Percentiles rank a stretch among this genome's conserved stretches.
These are phyloP conservation scores for Eimeria necatrix DNA, from an alignment of 169 alveolate species.

Conservation along the genomic window DNA sequence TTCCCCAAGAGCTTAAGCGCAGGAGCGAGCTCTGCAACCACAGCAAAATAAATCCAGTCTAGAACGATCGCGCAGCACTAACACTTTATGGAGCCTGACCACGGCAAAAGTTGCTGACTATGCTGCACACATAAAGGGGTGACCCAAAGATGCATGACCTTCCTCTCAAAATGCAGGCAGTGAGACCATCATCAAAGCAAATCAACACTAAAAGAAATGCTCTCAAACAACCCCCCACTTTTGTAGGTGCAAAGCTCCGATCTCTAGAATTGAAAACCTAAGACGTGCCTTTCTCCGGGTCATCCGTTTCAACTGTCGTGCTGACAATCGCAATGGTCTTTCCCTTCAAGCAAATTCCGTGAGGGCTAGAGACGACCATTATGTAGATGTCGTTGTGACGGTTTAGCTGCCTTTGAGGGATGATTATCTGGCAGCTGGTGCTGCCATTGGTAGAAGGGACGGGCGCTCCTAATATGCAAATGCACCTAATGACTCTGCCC, in stretches of 20 bases:
- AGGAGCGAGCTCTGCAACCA: conserved; percentile 92
- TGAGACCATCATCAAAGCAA: not conserved
- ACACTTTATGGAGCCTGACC: no score
- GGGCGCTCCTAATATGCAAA: conserved; percentile 97
- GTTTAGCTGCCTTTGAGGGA: conserved; percentile 97
- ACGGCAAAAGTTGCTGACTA: not conserved
- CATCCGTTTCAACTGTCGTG: conserved; percentile 97
- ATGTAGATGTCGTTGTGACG: conserved; percentile 96
- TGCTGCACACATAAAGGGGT: not conserved
- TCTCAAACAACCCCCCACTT: not conserved
- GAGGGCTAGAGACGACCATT: conserved; percentile 96
- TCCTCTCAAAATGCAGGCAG: not conserved
- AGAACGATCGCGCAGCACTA: no score
- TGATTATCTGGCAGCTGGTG: conserved; percentile 97
- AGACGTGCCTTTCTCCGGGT: conserved; percentile 89
- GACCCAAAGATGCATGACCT: not conserved
- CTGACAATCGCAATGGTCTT: conserved; percentile 96
- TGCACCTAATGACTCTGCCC: conserved; percentile 94
- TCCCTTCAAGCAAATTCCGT: conserved; percentile 56
- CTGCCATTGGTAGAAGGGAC: conserved; percentile 96
- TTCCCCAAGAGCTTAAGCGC: conserved; percentile 97
- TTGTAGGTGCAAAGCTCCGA: no score
- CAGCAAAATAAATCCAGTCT: not conserved
- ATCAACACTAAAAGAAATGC: not conserved
- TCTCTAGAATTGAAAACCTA: not conserved